Evolutionary conservation across 306 rosid genomes (phyloP).

Genomic region (Arachis hypogaea): DNA sequence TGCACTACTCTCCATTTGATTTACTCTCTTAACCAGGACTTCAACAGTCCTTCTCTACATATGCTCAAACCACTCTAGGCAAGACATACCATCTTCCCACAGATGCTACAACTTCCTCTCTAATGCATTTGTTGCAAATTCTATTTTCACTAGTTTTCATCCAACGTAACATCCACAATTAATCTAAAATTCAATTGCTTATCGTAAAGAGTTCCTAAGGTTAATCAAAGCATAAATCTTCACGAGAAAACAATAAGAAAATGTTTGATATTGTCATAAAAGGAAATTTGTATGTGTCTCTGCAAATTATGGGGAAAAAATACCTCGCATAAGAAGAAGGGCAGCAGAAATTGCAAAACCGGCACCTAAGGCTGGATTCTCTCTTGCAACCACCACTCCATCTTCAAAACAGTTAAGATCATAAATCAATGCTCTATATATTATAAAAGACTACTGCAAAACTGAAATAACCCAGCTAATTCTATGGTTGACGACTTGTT

Average conservation of each 20-base stretch:
- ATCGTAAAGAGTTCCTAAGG: background rate
- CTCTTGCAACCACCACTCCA: slow-evolving; percentile 59
- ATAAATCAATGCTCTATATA: slow-evolving; percentile 16
- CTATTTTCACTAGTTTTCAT: too few species aligned
- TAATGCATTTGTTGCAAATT: too few species aligned
- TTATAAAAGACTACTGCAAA: slow-evolving; percentile 11
- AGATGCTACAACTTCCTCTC: too few species aligned
- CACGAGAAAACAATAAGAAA: slow-evolving; percentile 22
- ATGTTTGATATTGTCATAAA: slow-evolving; percentile 3
- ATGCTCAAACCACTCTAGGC: too few species aligned
- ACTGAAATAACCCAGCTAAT: background rate
- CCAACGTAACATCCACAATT: background rate
- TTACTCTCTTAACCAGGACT: too few species aligned
- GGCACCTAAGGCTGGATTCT: slow-evolving; percentile 64
- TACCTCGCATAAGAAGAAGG: slow-evolving; percentile 72
- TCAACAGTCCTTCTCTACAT: too few species aligned
- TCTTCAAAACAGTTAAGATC: slow-evolving; percentile 46
- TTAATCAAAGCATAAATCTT: slow-evolving; percentile 19
- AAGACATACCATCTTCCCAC: too few species aligned
- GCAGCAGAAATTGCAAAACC: slow-evolving; percentile 69
- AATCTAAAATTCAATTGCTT: background rate
- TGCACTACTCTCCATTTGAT: too few species aligned
- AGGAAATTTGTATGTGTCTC: slow-evolving; percentile 14
- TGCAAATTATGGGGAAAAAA: slow-evolving; percentile 22
- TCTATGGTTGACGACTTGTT: slow-evolving; percentile 2